Percentiles rank a stretch among this genome's conserved stretches.
phyloP scores from a whole-genome alignment of 2,329 filamentous ascomycete species.

The Coleophoma crateriformis region DNA sequence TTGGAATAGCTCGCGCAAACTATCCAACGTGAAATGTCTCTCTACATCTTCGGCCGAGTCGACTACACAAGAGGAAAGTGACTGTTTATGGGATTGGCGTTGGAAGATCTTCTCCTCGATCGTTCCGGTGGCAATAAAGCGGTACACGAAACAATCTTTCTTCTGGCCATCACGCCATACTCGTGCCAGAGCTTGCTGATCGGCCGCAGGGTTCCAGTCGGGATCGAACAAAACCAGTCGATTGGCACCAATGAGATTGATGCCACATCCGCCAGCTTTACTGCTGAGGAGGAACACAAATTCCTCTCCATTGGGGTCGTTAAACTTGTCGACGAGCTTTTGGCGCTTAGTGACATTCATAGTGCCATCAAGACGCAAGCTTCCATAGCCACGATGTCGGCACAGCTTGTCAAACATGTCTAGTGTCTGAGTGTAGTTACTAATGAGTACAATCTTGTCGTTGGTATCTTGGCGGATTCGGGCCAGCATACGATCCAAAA shows the following conservation, averaged over 20 bases:
- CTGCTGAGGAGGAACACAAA: conserved; percentile 95
- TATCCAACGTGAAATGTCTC: conserved; percentile 90
- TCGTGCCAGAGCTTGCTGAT: conserved; percentile 93
- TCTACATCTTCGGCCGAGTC: conserved; percentile 97
- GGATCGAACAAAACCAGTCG: conserved; percentile 94
- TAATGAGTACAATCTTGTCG: conserved; percentile 98
- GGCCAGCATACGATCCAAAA: conserved; percentile 95
- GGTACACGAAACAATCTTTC: conserved; percentile 98
- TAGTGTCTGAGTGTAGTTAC: conserved; percentile 94
- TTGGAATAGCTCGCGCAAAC: conserved; percentile 87
- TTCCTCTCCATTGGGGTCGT: conserved; percentile 82
- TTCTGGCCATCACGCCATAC: conserved; percentile 99
- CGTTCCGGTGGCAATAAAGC: conserved; percentile 96
- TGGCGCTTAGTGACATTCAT: conserved; percentile 98
- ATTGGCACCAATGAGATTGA: conserved; percentile 93
- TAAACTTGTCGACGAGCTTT: conserved; percentile 97
- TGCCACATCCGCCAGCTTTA: conserved; percentile 93
- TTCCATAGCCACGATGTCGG: conserved; percentile 77
- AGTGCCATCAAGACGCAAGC: conserved; percentile 84
- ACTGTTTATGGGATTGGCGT: conserved; percentile 96
- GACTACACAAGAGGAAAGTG: conserved; percentile 90
- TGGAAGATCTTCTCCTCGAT: conserved; percentile 99
- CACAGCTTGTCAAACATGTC: conserved; percentile 93
- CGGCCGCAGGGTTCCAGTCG: conserved; percentile 95
- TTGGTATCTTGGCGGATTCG: conserved; percentile 94